phyloP scores from a whole-genome alignment of 805 yeast genomes.

The Candida dendrica region DNA sequence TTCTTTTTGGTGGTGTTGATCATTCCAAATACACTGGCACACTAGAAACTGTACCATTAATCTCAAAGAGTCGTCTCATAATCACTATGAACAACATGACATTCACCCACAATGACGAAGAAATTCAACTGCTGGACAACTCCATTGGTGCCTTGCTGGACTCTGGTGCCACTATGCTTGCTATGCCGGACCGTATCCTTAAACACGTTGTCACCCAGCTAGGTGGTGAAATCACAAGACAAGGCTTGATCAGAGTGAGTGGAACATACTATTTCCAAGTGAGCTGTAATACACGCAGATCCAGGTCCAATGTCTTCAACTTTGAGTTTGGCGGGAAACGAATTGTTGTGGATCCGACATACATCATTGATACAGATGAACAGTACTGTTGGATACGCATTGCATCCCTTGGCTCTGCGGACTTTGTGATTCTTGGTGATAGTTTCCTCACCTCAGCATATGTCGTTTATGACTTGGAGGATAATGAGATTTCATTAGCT shows the following conservation, averaged over 20 bases:
- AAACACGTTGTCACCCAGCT: background rate
- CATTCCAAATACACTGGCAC: conserved; percentile 39
- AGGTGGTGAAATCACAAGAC: background rate
- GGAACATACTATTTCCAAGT: conserved; percentile 4
- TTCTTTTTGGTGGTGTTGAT: conserved; percentile 53
- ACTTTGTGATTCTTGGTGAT: conserved; percentile 42
- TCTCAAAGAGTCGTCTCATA: conserved; percentile 5
- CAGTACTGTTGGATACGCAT: too few relatives aligned
- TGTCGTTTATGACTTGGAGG: conserved; percentile 60
- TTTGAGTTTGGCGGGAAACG: conserved; percentile 48
- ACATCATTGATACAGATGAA: conserved; percentile 22
- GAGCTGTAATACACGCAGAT: background rate
- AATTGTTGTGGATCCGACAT: conserved; percentile 38
- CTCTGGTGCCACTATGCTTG: conserved; percentile 46
- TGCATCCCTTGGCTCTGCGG: background rate
- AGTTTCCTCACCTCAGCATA: conserved; percentile 52
- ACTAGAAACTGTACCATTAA: conserved; percentile 24
- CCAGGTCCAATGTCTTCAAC: conserved; percentile 18
- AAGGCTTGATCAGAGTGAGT: conserved; percentile 1
- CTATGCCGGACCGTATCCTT: conserved; percentile 32
- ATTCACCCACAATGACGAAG: conserved; percentile 27
- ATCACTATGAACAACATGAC: conserved; percentile 19
- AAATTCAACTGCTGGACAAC: conserved; percentile 28
- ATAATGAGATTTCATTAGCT: conserved; percentile 49
- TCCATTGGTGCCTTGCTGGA: conserved; percentile 39